Conservation (phyloP, 176 grass and related monocot species). For the Coix lacrymajobi region DNA sequence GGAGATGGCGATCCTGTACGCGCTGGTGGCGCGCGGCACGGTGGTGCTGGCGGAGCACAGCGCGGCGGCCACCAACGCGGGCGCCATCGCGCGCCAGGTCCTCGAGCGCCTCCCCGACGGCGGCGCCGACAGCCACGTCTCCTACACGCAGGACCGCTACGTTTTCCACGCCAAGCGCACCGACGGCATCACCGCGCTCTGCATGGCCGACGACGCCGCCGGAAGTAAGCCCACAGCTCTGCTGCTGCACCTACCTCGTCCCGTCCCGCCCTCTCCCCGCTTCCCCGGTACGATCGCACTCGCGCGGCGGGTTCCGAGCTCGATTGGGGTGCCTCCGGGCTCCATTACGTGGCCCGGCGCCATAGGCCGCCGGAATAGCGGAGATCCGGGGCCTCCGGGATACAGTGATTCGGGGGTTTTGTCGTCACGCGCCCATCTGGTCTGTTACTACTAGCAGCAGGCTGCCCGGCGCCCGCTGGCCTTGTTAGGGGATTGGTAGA, state of each 20-base stretch:
- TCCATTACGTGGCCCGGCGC: background rate
- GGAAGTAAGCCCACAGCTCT: constrained; percentile 41
- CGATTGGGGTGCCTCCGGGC: background rate
- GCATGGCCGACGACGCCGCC: constrained; percentile 92
- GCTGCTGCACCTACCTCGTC: fast-evolving
- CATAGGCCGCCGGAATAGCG: background rate
- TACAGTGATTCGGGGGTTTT: constrained; percentile 7
- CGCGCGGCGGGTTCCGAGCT: background rate
- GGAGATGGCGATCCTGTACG: constrained; percentile 81
- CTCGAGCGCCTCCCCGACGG: constrained; percentile 68
- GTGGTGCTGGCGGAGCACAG: constrained; percentile 87
- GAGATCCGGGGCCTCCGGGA: constrained; percentile 32
- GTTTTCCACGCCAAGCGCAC: constrained; percentile 95
- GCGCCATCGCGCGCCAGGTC: constrained; percentile 82
- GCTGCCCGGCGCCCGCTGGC: background rate
- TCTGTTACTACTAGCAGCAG: background rate
- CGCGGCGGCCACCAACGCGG: constrained; percentile 63
- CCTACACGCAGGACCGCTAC: constrained; percentile 95
- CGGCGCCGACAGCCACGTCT: constrained; percentile 81
- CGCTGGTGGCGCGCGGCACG: constrained; percentile 74
- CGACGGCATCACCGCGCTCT: constrained; percentile 96
- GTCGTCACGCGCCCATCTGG: constrained; percentile 11
- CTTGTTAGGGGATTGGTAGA: constrained; percentile 31
- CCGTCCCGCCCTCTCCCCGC: too few relatives aligned
- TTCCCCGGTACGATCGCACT: background rate